Conservation (phyloP, 768 basidiomycete genomes). For the Mycena kentingensis region DNA sequence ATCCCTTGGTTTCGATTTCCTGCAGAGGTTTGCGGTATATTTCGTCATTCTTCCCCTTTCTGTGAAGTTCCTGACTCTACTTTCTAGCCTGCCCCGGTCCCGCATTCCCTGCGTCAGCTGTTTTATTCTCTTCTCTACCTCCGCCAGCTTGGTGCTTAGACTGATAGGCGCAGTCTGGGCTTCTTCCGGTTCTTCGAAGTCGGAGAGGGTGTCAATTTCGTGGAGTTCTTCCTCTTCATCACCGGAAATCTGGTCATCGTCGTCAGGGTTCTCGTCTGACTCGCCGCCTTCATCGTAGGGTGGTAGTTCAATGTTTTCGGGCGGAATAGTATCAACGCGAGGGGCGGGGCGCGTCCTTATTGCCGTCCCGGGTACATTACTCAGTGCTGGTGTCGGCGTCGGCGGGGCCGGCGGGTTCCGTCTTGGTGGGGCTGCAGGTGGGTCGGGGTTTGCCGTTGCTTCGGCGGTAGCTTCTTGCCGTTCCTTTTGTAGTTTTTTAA, state of each 20-base stretch:
- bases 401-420: too few relatives aligned
- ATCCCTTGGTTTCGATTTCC: background rate
- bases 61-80: background rate
- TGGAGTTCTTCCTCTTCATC: too few relatives aligned
- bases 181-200: background rate
- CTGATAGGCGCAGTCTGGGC: background rate
- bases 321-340: too few relatives aligned
- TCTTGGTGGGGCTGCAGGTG: too few relatives aligned
- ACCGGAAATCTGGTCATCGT: too few relatives aligned
- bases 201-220: too few relatives aligned
- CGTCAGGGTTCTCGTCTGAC: too few relatives aligned
- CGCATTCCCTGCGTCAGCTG: background rate
- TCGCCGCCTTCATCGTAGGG: too few relatives aligned
- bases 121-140: background rate
- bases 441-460: background rate
- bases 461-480: background rate
- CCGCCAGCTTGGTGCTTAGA: background rate
- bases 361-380: too few relatives aligned
- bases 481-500: background rate
- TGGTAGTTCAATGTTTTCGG: too few relatives aligned
- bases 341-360: too few relatives aligned
- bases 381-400: too few relatives aligned
- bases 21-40: background rate
- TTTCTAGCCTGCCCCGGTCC: background rate
- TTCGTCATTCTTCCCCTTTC: slow-evolving; percentile 1